These are phyloP conservation scores for Amanita muscaria DNA, from an alignment of 768 basidiomycete genomes.

Conservation along the genomic window DNA sequence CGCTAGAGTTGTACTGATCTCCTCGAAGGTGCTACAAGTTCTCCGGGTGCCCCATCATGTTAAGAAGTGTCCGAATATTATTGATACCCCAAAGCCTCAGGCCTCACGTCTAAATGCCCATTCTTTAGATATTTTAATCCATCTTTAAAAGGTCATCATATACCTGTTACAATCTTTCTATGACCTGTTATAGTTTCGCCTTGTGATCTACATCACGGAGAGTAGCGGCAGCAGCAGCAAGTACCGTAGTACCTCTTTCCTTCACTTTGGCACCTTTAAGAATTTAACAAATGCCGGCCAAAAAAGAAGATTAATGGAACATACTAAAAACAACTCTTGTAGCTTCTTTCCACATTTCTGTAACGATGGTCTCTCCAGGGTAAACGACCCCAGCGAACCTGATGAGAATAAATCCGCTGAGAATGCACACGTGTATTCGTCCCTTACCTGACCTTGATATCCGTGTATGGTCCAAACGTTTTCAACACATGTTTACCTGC, in stretches of 20 bases:
- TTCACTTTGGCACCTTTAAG: constrained; percentile 75
- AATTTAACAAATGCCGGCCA: neutral
- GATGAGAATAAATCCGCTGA: too few species aligned
- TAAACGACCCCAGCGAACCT: constrained; percentile 89
- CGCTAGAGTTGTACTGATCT: neutral
- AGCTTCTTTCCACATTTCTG: constrained; percentile 98
- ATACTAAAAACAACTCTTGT: constrained; percentile 84
- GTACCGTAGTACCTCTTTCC: constrained; percentile 63
- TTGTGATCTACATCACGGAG: constrained; percentile 41
- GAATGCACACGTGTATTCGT: too few species aligned
- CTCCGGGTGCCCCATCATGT: constrained; percentile 25
- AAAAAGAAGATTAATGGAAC: constrained; percentile 18
- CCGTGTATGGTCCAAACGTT: constrained; percentile 74
- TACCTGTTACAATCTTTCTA: too few species aligned
- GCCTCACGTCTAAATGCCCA: too few species aligned
- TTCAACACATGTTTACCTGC: constrained; percentile 89
- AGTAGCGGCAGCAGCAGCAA: constrained; percentile 80
- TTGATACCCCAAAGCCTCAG: neutral
- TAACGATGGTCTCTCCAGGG: constrained; percentile 91
- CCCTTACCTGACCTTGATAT: constrained; percentile 91
- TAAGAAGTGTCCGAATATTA: constrained; percentile 1
- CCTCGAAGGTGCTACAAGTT: constrained; percentile 15
- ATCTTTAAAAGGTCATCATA: too few species aligned
- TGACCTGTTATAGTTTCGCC: constrained; percentile 43
- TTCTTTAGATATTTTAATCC: too few species aligned